These are phyloP conservation scores for Coleophoma crateriformis DNA, from an alignment of 2,329 filamentous ascomycete species.

Conservation along the genomic window DNA sequence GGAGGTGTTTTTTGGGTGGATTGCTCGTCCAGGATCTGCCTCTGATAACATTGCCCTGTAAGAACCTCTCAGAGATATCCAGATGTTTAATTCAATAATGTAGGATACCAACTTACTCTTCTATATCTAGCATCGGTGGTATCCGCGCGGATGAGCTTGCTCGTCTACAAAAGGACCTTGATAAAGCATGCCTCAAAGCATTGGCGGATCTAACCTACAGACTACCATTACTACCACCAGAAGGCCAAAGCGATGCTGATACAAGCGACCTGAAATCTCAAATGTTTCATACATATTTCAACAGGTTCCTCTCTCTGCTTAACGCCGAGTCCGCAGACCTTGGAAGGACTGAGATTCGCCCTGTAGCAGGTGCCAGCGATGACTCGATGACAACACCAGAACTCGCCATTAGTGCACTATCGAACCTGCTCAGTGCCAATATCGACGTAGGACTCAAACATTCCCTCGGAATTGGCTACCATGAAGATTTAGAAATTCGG, in stretches of 20 bases:
- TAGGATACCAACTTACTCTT: neutral
- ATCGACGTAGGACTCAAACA: constrained; percentile 68
- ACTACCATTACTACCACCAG: constrained; percentile 59
- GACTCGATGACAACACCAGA: constrained; percentile 52
- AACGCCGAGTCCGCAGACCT: constrained; percentile 48
- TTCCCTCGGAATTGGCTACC: constrained; percentile 64
- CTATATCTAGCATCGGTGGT: constrained; percentile 10
- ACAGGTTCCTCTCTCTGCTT: constrained; percentile 60
- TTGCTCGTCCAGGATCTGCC: constrained; percentile 53
- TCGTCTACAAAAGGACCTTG: constrained; percentile 58
- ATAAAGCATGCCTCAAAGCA: constrained; percentile 58
- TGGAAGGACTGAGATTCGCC: constrained; percentile 34
- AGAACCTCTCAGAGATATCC: neutral
- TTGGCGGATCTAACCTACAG: constrained; percentile 63
- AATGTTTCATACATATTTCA: constrained; percentile 69
- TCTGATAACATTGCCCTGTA: constrained; percentile 33
- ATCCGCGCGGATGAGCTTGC: constrained; percentile 50
- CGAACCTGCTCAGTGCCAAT: constrained; percentile 64
- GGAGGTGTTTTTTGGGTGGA: constrained; percentile 65
- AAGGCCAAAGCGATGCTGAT: constrained; percentile 60
- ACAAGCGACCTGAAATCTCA: constrained; percentile 65
- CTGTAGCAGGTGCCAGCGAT: constrained; percentile 38
- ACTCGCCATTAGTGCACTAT: constrained; percentile 61
- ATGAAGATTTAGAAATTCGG: constrained; percentile 63
- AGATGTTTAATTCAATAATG: neutral